Evolutionary conservation across 2,329 filamentous ascomycete species (phyloP).

Genomic region (Lachnellula cervina): DNA sequence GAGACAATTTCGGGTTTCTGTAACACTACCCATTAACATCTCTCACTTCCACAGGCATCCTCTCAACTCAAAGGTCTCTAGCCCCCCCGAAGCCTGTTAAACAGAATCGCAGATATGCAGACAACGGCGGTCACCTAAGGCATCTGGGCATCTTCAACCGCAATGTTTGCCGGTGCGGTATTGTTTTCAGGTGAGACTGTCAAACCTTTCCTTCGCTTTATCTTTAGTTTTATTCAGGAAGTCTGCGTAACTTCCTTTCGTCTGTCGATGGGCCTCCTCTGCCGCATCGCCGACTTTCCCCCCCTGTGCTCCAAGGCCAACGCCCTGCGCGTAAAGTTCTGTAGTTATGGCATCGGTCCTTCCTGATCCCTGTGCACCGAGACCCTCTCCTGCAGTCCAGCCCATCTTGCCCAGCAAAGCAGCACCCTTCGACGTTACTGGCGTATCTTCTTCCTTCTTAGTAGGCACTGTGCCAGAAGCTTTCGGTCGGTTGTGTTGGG

Average conservation of each 20-base stretch:
- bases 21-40: too few species aligned
- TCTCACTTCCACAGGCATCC: too few species aligned
- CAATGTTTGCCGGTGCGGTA: neutral
- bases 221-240: constrained; percentile 63
- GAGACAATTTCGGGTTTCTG: too few species aligned
- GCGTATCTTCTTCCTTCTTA: constrained; percentile 36
- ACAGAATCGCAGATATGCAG: neutral
- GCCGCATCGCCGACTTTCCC: constrained; percentile 65
- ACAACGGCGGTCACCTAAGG: neutral
- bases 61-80: too few species aligned
- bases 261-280: constrained; percentile 57
- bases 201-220: constrained; percentile 61
- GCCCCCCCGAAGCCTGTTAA: too few species aligned
- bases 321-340: constrained; percentile 61
- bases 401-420: constrained; percentile 69
- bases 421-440: constrained; percentile 55
- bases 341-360: constrained; percentile 60
- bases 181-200: constrained; percentile 41
- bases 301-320: constrained; percentile 64
- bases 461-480: constrained; percentile 17
- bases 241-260: constrained; percentile 53
- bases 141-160: neutral
- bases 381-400: constrained; percentile 60
- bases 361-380: constrained; percentile 59
- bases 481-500: constrained; percentile 33